These are phyloP conservation scores for Trichoderma breve DNA, from an alignment of 2,329 filamentous ascomycete species.

Conservation along the genomic window DNA sequence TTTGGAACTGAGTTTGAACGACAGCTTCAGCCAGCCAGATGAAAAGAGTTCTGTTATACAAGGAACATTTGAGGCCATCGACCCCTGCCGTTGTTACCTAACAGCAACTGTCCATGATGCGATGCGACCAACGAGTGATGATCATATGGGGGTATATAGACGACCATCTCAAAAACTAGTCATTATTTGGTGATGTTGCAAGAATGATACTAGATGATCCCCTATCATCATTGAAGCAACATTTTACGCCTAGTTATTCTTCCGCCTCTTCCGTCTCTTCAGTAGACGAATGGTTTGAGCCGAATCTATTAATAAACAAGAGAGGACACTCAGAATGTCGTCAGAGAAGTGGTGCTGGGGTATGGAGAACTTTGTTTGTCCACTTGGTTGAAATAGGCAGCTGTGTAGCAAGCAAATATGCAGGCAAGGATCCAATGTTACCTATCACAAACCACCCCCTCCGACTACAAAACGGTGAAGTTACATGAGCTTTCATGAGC, in stretches of 20 bases:
- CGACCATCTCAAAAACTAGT: background rate
- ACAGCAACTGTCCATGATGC: background rate
- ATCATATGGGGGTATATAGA: background rate
- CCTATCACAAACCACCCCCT: background rate
- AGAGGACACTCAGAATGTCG: background rate
- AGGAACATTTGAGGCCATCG: background rate
- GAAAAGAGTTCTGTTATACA: background rate
- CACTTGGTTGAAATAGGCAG: background rate
- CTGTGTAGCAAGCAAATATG: background rate
- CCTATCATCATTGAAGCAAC: background rate
- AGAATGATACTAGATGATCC: background rate
- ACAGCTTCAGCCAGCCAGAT: background rate
- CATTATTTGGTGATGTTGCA: background rate
- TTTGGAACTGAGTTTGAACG: background rate
- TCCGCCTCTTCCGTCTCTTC: background rate
- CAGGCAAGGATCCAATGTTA: background rate
- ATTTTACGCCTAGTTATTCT: background rate
- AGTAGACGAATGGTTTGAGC: background rate
- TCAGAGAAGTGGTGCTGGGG: background rate
- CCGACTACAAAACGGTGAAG: background rate
- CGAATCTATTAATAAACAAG: background rate
- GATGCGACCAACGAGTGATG: background rate
- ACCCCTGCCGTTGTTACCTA: background rate
- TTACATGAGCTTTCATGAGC: too few species aligned
- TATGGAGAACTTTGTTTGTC: background rate